Conservation (phyloP, 331 rosid species). For the Prunus yedoensis region DNA sequence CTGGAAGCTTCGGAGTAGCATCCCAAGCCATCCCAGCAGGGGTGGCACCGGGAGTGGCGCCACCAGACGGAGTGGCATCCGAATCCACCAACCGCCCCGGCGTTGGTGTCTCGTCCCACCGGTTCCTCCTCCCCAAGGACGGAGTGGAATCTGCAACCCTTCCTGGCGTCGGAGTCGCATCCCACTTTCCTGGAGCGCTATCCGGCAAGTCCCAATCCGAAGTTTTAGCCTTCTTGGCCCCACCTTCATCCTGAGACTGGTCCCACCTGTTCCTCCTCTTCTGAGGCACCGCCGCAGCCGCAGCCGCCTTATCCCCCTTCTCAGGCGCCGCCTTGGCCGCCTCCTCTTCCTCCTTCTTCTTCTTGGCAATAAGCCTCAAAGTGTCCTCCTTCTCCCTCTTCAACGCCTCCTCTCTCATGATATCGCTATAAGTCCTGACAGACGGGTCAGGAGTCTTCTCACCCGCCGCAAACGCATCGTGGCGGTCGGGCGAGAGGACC, state of each 20-base stretch:
- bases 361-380: conserved; percentile 51
- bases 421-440: conserved; percentile 66
- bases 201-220: conserved; percentile 96
- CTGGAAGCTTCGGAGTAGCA: conserved; percentile 81
- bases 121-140: conserved; percentile 66
- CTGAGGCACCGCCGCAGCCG: conserved; percentile 31
- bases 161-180: conserved; percentile 79
- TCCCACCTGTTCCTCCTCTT: conserved; percentile 95
- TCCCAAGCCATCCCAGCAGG: conserved; percentile 97
- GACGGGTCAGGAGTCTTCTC: conserved; percentile 86
- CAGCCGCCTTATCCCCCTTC: conserved; percentile 22
- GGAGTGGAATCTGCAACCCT: conserved; percentile 79
- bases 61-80: conserved; percentile 94
- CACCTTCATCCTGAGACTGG: conserved; percentile 76
- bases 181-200: conserved; percentile 79
- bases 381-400: conserved; percentile 90
- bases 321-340: conserved; percentile 46
- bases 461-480: conserved; percentile 77
- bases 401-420: conserved; percentile 79
- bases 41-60: conserved; percentile 84
- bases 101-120: conserved; percentile 91
- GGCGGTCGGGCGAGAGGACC: conserved; percentile 77
- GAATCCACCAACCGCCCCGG: conserved; percentile 82
- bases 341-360: conserved; percentile 87
- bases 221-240: conserved; percentile 45